These are phyloP conservation scores for Delitschia confertaspora DNA, from an alignment of 495 filamentous ascomycete genomes.

Conservation along the genomic window DNA sequence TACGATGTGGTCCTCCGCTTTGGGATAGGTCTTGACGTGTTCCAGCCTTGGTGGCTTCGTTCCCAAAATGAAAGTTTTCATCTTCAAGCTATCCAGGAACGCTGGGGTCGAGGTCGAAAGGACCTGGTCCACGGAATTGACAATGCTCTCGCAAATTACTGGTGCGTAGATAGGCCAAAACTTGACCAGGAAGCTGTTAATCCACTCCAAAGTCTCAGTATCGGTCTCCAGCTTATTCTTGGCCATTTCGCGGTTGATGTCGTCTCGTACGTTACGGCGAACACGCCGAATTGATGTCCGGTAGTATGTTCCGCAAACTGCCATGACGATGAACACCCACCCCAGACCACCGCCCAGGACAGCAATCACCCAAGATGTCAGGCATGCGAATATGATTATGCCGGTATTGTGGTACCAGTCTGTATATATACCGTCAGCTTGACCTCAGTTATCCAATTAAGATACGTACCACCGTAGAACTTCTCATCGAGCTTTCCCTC, in stretches of 20 bases:
- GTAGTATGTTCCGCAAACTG: slow-evolving; percentile 87
- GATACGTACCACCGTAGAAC: slow-evolving; percentile 70
- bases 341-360: slow-evolving; percentile 81
- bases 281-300: slow-evolving; percentile 89
- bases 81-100: slow-evolving; percentile 84
- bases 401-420: slow-evolving; percentile 98
- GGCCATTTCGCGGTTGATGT: slow-evolving; percentile 84
- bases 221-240: slow-evolving; percentile 86
- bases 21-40: slow-evolving; percentile 95
- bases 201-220: slow-evolving; percentile 92
- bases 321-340: slow-evolving; percentile 92
- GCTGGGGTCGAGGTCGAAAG: slow-evolving; percentile 82
- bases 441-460: not conserved
- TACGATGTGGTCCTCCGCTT: slow-evolving; percentile 87
- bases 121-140: slow-evolving; percentile 89
- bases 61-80: slow-evolving; percentile 86
- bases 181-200: slow-evolving; percentile 96
- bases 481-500: slow-evolving; percentile 79
- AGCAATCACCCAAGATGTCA: slow-evolving; percentile 83
- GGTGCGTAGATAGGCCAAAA: slow-evolving; percentile 99
- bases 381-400: slow-evolving; percentile 84
- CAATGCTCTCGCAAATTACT: slow-evolving; percentile 82
- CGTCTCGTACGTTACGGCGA: slow-evolving; percentile 91
- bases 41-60: slow-evolving; percentile 93
- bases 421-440: slow-evolving; percentile 31